These are phyloP conservation scores for Dendrobium chrysotoxum DNA, from an alignment of 106 monocot species.

Conservation along the genomic window DNA sequence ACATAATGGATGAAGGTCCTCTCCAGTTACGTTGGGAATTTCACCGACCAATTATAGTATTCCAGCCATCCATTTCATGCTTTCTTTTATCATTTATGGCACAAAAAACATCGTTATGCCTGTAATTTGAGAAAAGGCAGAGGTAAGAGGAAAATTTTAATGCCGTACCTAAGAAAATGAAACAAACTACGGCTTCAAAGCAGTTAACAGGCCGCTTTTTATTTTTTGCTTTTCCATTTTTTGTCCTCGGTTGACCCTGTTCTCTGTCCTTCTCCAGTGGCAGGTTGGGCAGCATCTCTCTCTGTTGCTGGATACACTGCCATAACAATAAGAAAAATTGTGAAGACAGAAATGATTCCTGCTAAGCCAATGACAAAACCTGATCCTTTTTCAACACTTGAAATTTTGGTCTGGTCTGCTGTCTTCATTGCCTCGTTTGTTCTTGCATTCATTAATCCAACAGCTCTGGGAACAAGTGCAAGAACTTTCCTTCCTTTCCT, in stretches of 20 bases:
- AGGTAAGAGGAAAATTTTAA: neutral
- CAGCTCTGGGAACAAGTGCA: slow-evolving; percentile 77
- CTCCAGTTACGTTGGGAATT: too few relatives aligned
- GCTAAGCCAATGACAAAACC: slow-evolving; percentile 91
- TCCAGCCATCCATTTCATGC: too few relatives aligned
- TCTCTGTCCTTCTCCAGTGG: slow-evolving; percentile 35
- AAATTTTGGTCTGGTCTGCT: slow-evolving; percentile 63
- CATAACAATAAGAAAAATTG: slow-evolving; percentile 67
- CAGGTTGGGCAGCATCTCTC: slow-evolving; percentile 94
- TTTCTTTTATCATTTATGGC: too few relatives aligned
- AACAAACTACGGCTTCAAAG: neutral
- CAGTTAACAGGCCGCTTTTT: neutral
- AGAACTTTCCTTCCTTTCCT: slow-evolving; percentile 84
- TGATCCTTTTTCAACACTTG: slow-evolving; percentile 57
- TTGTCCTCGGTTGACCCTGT: neutral
- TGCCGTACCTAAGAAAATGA: neutral
- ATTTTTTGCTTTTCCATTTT: neutral
- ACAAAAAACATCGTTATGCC: neutral
- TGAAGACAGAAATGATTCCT: slow-evolving; percentile 79
- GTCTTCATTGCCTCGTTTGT: slow-evolving; percentile 59
- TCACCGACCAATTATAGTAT: too few relatives aligned
- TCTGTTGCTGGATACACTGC: slow-evolving; percentile 86
- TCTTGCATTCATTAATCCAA: slow-evolving; percentile 52
- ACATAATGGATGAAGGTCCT: too few relatives aligned
- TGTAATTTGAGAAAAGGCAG: neutral